phyloP scores from a whole-genome alignment of 192 early-diverging fungal genomes.

The Lunasporangiospora selenospora region DNA sequence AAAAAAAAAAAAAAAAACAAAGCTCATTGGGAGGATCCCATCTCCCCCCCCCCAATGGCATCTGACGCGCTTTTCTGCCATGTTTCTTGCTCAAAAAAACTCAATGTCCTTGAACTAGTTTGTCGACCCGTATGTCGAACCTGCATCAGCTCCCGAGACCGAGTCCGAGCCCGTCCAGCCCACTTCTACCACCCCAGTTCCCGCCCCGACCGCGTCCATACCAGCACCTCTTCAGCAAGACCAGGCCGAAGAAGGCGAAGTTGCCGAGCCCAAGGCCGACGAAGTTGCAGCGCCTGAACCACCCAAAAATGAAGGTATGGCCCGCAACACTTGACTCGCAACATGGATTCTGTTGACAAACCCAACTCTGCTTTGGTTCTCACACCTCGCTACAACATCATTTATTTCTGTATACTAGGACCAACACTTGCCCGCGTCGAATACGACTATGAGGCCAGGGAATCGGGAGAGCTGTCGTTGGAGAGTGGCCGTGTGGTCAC shows the following conservation, averaged over 20 bases:
- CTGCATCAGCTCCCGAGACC: neutral
- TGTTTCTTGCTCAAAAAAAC: too few species aligned
- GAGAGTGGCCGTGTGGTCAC: conserved; percentile 71
- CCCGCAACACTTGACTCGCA: neutral
- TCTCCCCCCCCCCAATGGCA: too few species aligned
- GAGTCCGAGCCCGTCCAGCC: neutral
- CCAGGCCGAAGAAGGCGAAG: neutral
- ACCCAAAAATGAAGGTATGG: conserved; percentile 42
- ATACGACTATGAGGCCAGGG: conserved; percentile 74
- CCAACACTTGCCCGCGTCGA: conserved; percentile 64
- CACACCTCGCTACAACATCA: neutral
- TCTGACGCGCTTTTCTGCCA: too few species aligned
- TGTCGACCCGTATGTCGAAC: conserved; percentile 31
- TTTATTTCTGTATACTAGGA: conserved; percentile 11
- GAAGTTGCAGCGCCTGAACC: conserved; percentile 7
- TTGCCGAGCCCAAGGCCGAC: neutral
- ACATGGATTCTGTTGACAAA: neutral
- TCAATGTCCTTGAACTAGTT: conserved; percentile 27
- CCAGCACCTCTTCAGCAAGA: too few species aligned
- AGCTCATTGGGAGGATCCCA: too few species aligned
- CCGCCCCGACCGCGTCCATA: too few species aligned
- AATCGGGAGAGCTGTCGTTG: conserved; percentile 71
- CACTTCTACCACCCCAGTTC: neutral
- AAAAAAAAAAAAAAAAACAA: too few species aligned
- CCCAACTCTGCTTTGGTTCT: neutral